These are phyloP conservation scores for Xerocomus spinulosus DNA, from an alignment of 768 basidiomycete species.

Conservation along the genomic window DNA sequence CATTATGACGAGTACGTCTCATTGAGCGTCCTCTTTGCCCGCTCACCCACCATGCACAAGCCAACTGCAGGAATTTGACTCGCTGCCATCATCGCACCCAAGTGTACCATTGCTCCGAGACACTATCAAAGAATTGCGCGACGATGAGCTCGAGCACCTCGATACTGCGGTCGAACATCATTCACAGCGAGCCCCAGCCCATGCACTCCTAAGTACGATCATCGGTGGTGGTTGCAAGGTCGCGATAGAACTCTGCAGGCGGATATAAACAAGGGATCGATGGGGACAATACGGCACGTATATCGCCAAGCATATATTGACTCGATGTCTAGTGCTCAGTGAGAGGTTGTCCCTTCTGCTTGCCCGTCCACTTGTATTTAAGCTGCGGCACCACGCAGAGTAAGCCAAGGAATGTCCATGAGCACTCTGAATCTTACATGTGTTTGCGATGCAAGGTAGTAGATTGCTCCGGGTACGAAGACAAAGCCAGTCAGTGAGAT, in stretches of 20 bases:
- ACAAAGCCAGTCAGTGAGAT: slow-evolving; percentile 59
- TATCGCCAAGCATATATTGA: slow-evolving; percentile 1
- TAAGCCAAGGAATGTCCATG: slow-evolving; percentile 5
- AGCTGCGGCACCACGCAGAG: slow-evolving; percentile 30
- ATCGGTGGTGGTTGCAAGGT: slow-evolving; percentile 83
- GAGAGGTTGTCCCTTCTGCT: slow-evolving; percentile 43
- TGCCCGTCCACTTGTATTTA: slow-evolving; percentile 53
- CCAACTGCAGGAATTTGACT: slow-evolving; percentile 73
- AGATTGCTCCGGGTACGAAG: slow-evolving; percentile 56
- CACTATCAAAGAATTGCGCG: slow-evolving; percentile 79
- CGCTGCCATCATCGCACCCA: slow-evolving; percentile 61
- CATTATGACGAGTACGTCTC: slow-evolving; percentile 91
- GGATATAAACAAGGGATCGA: slow-evolving; percentile 44
- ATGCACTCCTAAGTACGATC: slow-evolving; percentile 82
- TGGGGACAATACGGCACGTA: background rate
- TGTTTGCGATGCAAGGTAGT: slow-evolving; percentile 38
- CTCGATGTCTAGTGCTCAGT: slow-evolving; percentile 20
- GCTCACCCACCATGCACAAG: slow-evolving; percentile 37
- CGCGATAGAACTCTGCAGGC: slow-evolving; percentile 87
- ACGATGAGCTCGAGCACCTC: slow-evolving; percentile 93
- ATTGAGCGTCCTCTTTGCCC: background rate
- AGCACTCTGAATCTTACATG: slow-evolving; percentile 35
- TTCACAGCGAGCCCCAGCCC: slow-evolving; percentile 86
- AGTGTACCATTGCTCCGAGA: slow-evolving; percentile 71
- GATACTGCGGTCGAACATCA: slow-evolving; percentile 86